Evolutionary conservation across 2,329 filamentous ascomycete genomes (phyloP).

Genomic region (Mycogone perniciosa): DNA sequence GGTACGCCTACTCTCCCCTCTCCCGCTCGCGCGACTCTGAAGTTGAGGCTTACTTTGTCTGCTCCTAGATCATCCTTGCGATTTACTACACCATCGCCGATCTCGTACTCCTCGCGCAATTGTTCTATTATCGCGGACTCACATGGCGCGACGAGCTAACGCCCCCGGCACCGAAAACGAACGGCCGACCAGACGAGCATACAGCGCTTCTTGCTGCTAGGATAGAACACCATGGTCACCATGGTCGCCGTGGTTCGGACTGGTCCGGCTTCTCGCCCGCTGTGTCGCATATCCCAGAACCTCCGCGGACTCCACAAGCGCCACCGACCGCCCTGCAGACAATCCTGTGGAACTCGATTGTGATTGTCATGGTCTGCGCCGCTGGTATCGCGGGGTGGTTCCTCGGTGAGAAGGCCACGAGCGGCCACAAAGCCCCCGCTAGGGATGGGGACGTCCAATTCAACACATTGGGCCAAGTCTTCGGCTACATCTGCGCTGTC

Average conservation of each 20-base stretch:
- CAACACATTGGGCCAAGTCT: constrained; percentile 76
- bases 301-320: constrained; percentile 37
- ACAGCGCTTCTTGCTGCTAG: constrained; percentile 43
- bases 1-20: constrained; percentile 38
- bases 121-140: constrained; percentile 93
- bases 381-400: constrained; percentile 86
- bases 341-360: constrained; percentile 65
- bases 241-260: constrained; percentile 45
- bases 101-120: constrained; percentile 79
- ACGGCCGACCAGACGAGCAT: constrained; percentile 42
- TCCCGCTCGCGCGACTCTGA: constrained; percentile 1
- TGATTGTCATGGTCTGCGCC: constrained; percentile 73
- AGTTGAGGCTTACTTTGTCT: not conserved
- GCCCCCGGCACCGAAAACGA: constrained; percentile 35
- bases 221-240: constrained; percentile 36
- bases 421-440: constrained; percentile 32
- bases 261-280: constrained; percentile 70
- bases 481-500: constrained; percentile 85
- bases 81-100: constrained; percentile 92
- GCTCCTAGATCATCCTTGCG: constrained; percentile 67
- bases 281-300: constrained; percentile 61
- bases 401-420: constrained; percentile 41
- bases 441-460: constrained; percentile 52
- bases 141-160: constrained; percentile 52
- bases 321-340: constrained; percentile 49